phyloP scores from a whole-genome alignment of 2,329 filamentous ascomycete genomes.

The Peltaster fructicola region DNA sequence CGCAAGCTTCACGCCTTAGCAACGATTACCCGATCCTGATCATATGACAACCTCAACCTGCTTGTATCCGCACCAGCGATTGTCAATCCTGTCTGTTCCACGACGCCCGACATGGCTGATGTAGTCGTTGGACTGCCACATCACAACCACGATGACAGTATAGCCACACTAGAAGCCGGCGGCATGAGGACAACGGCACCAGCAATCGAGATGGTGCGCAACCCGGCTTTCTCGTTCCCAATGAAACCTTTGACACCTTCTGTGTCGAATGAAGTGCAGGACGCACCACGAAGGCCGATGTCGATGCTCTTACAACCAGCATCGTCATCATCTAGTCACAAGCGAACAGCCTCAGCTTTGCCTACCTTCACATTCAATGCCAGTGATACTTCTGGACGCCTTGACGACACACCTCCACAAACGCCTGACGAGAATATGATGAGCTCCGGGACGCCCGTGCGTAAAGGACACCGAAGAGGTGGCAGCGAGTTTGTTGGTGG shows the following conservation, averaged over 20 bases:
- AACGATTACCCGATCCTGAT: no score
- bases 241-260: conserved; percentile 18
- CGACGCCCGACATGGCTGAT: no score
- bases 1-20: no score
- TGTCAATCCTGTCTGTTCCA: no score
- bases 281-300: conserved; percentile 11
- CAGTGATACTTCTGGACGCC: conserved; percentile 19
- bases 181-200: conserved; percentile 7
- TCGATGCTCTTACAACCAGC: conserved; percentile 21
- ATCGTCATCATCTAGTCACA: conserved; percentile 20
- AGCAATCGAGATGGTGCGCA: conserved; percentile 26
- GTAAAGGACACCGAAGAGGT: conserved; percentile 53
- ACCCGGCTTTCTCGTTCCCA: conserved; percentile 32
- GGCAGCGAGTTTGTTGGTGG: conserved; percentile 79
- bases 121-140: no score
- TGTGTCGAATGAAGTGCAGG: conserved; percentile 5
- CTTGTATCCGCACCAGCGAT: no score
- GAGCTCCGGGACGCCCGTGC: conserved; percentile 32
- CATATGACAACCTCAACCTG: no score
- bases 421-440: conserved; percentile 19
- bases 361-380: conserved; percentile 34
- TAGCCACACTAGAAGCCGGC: no score
- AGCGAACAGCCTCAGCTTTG: conserved; percentile 25
- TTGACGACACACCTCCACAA: conserved; percentile 19
- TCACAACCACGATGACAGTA: no score